Evolutionary conservation across 2,329 filamentous ascomycete genomes (phyloP), one percentile per base, ranked within the genome.

Genomic region (Fragosphaeria purpurea): DNA sequence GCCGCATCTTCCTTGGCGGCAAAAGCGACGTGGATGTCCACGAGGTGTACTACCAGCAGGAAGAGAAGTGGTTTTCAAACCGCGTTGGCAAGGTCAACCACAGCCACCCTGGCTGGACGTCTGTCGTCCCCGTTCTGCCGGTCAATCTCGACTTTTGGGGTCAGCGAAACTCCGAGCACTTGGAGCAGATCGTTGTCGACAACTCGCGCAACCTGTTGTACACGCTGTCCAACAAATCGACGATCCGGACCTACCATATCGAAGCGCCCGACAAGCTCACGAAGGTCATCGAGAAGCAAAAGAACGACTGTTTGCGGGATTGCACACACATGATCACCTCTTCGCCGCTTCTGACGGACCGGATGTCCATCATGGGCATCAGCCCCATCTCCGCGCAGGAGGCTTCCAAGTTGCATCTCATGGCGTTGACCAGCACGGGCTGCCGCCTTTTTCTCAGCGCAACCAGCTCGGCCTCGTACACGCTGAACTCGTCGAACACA

Each of bases 61-160:
- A 97, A 65, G 93, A 98, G 68, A 85, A 86, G 59, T 98, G 93
- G 93, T 98, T 98, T 63, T 85, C 86, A 48, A 89, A 83, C 65
- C 80, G 86, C 57, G 94, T 88, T 63, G 83, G 85, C 53, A 95
- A 90, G 68, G 82, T 91, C 56, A 94, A 94, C 63, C 93, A 96
- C 65, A 91, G 85, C 46, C 84, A 79, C 63, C 82, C 79, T 4
- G 83, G 85, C 37, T 83, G 86, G 72, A 76, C 77, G 50, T 83
- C 79, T 9, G 75, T 85, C 3, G 71, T 88, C 4, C 78, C 80
- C 1, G 71, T 67, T 1, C 57, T 79, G 0, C 69, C 62, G 1
- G 55, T 55, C 3, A 54, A 73, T 22, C 65, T 69, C n/a, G 63
- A 68, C 4, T 66, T 81, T 50, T 79, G 76, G 73, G 58, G 60